Conservation (phyloP, 108 stramenopile genomes). For the Stephanodiscus triporus region DNA sequence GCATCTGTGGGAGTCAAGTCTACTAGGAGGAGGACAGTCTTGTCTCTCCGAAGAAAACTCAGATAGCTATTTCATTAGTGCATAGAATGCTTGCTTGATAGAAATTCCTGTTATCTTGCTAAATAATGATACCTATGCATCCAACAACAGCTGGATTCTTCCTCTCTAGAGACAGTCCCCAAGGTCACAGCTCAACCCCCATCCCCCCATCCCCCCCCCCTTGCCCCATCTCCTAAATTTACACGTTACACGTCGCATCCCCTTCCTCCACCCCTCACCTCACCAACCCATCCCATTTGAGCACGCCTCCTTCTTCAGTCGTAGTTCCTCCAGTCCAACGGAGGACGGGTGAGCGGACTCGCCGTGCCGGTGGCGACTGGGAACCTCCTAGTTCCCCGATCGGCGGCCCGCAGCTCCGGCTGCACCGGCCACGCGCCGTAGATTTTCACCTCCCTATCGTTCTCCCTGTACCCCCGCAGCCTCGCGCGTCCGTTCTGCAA, state of each 20-base stretch:
- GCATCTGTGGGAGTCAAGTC: too few relatives aligned
- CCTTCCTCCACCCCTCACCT: neutral
- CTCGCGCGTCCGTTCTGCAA: slow-evolving; percentile 74
- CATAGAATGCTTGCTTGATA: too few relatives aligned
- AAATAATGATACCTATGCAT: too few relatives aligned
- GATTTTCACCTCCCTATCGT: slow-evolving; percentile 72
- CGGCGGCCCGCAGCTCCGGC: slow-evolving; percentile 34
- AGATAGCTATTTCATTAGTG: too few relatives aligned
- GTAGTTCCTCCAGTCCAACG: slow-evolving; percentile 49
- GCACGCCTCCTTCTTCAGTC: slow-evolving; percentile 27
- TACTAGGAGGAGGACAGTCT: too few relatives aligned
- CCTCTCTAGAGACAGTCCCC: too few relatives aligned
- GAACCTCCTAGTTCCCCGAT: slow-evolving; percentile 22
- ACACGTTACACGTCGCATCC: neutral
- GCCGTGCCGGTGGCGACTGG: slow-evolving; percentile 40
- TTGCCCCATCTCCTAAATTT: too few relatives aligned
- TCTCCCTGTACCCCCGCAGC: slow-evolving; percentile 76
- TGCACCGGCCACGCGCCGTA: slow-evolving; percentile 58
- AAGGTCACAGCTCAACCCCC: too few relatives aligned
- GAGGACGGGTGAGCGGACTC: slow-evolving; percentile 37
- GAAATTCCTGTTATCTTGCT: too few relatives aligned
- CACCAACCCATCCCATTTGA: neutral
- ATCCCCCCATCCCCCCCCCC: neutral
- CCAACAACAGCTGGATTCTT: too few relatives aligned
- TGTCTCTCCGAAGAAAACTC: too few relatives aligned